Base-by-base conservation (phyloP, 331 rosid species). In the Arachis monticola region DNA sequence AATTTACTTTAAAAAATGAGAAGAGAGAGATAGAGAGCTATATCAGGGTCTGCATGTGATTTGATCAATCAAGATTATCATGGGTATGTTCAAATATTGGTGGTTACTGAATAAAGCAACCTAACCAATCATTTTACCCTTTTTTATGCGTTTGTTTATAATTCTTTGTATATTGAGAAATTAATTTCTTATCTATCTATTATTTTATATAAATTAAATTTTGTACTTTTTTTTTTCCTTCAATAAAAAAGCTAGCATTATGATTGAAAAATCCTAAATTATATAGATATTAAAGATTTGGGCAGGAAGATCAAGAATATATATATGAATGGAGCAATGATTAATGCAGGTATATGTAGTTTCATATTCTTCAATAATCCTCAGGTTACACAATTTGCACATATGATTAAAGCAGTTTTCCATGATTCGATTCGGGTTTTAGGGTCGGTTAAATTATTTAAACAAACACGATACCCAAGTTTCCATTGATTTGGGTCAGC, bases 21-120 rank as follows among this genome's bases (percentile, higher is more conserved):
- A 12, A 11, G 45, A 9, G 44, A 17, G 11, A 55, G 72, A 48
- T 48, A 47, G 72, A 62, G 83, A 85, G 81, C 78, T 83, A 60
- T 53, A 76, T 77, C 75, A 62, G 80, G 72, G 75, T 30, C 40
- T 72, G 87, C 93, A 88, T 88, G 93, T 88, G 89, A 87, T 79
- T 72, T 72, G 32, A 82, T 77, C 77, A 22, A 27, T 70, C 68
- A 69, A 78, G 67, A 32, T 65, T 64, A 38, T 81, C 5, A 32
- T 60, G 67, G 73, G 72, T 32, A 68, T 75, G 68, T 60, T 53
- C 74, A 74, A 77, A 80, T 72, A 67, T 61, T 57, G 85, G 86
- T 82, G 83, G 85, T 81, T 69, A 44, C 65, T 64, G 9, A 84
- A 72, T 77, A 86, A 79, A 78, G 55, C 84, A 74, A 87, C 76